Conservation (phyloP, 2,329 filamentous ascomycete genomes). For the Fusarium zealandicum region DNA sequence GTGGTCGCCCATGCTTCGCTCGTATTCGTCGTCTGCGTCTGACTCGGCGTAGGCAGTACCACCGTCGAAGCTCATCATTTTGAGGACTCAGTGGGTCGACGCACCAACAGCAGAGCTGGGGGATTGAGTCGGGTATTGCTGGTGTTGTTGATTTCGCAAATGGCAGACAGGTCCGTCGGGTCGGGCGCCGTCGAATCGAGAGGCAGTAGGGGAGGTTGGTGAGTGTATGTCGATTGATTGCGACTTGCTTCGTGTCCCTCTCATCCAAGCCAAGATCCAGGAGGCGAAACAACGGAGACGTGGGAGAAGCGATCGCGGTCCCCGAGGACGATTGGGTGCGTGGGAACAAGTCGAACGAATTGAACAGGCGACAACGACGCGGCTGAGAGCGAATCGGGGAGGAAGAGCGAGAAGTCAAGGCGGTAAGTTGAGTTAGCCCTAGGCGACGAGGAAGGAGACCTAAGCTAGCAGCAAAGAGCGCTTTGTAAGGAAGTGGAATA, state of each 20-base stretch:
- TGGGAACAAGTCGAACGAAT: slow-evolving; percentile 17
- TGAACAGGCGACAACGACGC: slow-evolving; percentile 19
- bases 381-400: slow-evolving; percentile 25
- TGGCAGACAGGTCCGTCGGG: slow-evolving; percentile 17
- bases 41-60: slow-evolving; percentile 79
- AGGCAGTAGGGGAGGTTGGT: slow-evolving; percentile 14
- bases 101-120: slow-evolving; percentile 18
- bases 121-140: slow-evolving; percentile 15
- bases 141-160: slow-evolving; percentile 22
- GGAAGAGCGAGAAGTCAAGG: slow-evolving; percentile 3
- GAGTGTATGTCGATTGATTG: slow-evolving; percentile 18
- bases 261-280: slow-evolving; percentile 30
- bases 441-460: slow-evolving; percentile 23
- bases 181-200: slow-evolving; percentile 24
- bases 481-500: slow-evolving; percentile 12
- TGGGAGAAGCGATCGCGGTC: slow-evolving; percentile 18
- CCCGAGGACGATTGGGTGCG: slow-evolving; percentile 27
- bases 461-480: slow-evolving; percentile 13
- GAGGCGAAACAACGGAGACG: slow-evolving; percentile 9
- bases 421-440: slow-evolving; percentile 23
- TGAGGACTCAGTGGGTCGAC: slow-evolving; percentile 27
- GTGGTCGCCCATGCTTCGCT: slow-evolving; percentile 72
- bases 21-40: slow-evolving; percentile 84
- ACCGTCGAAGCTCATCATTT: slow-evolving; percentile 66
- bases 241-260: slow-evolving; percentile 13